Percentiles rank a stretch among this genome's conserved stretches.
Evolutionary conservation across 352 stramenopile genomes (phyloP).

Genomic region (Thraustochytrium sp.): DNA sequence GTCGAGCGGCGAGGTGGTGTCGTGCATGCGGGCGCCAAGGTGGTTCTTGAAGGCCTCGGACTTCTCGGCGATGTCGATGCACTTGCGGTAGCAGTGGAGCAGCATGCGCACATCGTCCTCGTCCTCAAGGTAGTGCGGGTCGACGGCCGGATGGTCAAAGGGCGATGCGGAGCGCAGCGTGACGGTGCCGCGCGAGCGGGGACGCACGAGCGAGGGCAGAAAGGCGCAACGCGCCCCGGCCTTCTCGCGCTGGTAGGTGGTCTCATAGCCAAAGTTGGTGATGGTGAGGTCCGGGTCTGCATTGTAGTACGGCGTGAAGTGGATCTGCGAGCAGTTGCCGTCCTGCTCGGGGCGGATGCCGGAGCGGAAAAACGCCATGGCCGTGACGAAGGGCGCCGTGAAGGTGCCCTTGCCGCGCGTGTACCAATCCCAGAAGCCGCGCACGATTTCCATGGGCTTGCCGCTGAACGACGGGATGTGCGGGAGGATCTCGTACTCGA

Average conservation of each 20-base stretch:
- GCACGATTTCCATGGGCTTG: background rate
- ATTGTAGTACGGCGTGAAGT: background rate
- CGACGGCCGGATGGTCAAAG: background rate
- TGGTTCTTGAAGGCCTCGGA: background rate
- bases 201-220: background rate
- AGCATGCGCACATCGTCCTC: background rate
- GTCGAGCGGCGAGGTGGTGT: background rate
- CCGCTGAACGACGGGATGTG: background rate
- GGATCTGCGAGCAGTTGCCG: background rate
- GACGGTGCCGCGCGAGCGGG: background rate
- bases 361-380: background rate
- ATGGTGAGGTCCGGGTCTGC: background rate
- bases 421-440: background rate
- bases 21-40: background rate
- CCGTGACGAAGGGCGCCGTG: background rate
- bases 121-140: constrained; percentile 17
- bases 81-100: background rate
- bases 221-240: background rate
- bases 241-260: background rate
- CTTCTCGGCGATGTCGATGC: background rate
- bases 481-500: background rate
- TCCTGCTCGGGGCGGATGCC: background rate
- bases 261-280: background rate
- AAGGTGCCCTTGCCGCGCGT: background rate
- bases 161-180: background rate